These are phyloP conservation scores for Lotmaria passim DNA, from an alignment of 208 protist species.

Conservation along the genomic window DNA sequence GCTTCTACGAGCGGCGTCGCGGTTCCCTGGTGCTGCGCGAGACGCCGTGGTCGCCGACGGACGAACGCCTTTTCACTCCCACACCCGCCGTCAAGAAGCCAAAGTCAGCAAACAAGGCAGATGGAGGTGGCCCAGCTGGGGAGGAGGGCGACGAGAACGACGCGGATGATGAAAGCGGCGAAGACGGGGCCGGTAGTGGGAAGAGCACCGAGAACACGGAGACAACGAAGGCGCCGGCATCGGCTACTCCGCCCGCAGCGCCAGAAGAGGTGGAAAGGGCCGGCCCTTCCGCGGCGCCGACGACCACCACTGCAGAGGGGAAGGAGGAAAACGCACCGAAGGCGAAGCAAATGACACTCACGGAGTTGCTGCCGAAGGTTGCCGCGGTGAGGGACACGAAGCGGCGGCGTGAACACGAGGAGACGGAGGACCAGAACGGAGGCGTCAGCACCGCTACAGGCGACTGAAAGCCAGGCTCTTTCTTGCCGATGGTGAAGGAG, in stretches of 20 bases:
- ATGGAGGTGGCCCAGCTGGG: background rate
- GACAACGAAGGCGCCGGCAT: background rate
- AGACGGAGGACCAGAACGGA: slow-evolving; percentile 22
- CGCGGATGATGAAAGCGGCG: slow-evolving; percentile 11
- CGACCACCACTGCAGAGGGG: slow-evolving; percentile 14
- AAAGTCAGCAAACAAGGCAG: slow-evolving; percentile 1
- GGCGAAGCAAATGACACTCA: slow-evolving; percentile 31
- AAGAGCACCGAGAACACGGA: slow-evolving; percentile 8
- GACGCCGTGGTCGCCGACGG: slow-evolving; percentile 66
- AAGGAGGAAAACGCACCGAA: slow-evolving; percentile 22
- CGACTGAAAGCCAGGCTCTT: background rate
- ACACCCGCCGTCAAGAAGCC: slow-evolving; percentile 20
- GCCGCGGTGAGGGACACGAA: slow-evolving; percentile 11
- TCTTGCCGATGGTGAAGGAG: background rate
- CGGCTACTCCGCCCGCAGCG: background rate
- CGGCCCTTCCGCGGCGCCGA: background rate
- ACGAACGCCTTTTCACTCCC: slow-evolving; percentile 70
- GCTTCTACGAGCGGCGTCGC: slow-evolving; percentile 78
- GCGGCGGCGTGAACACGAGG: slow-evolving; percentile 24
- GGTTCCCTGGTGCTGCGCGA: slow-evolving; percentile 57
- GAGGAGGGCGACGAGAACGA: slow-evolving; percentile 17
- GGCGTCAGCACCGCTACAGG: slow-evolving; percentile 18
- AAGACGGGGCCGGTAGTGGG: no score
- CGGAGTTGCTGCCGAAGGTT: slow-evolving; percentile 17
- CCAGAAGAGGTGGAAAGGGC: slow-evolving; percentile 1